Base-by-base conservation (phyloP, 176 grass and related monocot species). In the Poa pratensis region DNA sequence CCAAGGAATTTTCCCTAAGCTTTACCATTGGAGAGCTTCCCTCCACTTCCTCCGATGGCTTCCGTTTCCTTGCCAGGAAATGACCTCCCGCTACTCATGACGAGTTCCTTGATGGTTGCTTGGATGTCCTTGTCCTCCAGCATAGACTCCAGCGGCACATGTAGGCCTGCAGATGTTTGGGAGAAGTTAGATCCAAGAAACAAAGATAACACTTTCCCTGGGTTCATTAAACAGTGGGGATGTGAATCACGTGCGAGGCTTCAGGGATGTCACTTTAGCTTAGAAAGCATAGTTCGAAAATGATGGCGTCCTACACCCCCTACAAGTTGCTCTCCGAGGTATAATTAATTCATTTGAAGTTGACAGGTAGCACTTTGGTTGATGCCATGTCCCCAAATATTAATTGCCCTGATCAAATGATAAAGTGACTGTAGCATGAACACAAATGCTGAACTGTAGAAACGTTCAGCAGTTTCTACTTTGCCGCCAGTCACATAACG, bases 81-180 rank as follows among this genome's bases (percentile, higher is more conserved):
- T 24, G 97, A 96, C 77, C 97, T 92, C 53, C 90, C 91, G 58
- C 94, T 99, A 22, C 70, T 87, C 49, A 72, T 76, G 69, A 96
- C 86, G 46, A 99, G 87, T 63, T 91, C 86, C 87, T 99, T 96
- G 42, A 99, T 90, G 69, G 76, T 76, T 82, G 87, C 70, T 86
- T 94, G 88, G 28, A 96, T 91, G 66, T 92, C 94, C 32, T 91
- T 83, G 84, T 99, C 97, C 5, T 86, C 76, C 86, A 96, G 13
- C 42, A 99, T 82, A 28, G 90, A 88, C 53, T 99, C 97, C 88
- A 96, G 86, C 43, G 94, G 86, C 59, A 96, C 94, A 89, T 99
- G 94, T 64, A 92, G 59, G 82, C 97, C 97, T 96, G 82, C 30
- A 92, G 16, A 66, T 71, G 24, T 62, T 34, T 49, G 61, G 34